Percentiles rank a stretch among this genome's conserved stretches.
Conservation (phyloP, 1,284 basidiomycete species). For the Naganishia sp. region DNA sequence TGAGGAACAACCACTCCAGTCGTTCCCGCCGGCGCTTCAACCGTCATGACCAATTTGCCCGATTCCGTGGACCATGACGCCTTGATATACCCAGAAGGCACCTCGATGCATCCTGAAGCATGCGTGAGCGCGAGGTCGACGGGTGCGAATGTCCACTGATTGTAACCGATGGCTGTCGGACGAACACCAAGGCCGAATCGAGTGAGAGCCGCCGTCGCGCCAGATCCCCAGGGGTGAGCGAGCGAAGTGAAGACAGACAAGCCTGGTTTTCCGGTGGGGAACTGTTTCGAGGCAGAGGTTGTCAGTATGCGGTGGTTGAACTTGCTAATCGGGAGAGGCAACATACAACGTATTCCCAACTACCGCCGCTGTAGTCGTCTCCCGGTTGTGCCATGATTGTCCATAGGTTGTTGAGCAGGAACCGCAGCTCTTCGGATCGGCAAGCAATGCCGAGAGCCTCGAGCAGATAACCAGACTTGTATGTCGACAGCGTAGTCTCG, state of each 20-base stretch:
- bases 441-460: conserved; percentile 4
- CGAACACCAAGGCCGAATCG: conserved; percentile 7
- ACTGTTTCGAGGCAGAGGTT: not conserved
- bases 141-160: conserved; percentile 3
- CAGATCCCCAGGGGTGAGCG: conserved; percentile 5
- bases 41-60: conserved; percentile 4
- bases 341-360: conserved; percentile 10
- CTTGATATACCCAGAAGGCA: not conserved
- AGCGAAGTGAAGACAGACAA: conserved; percentile 11
- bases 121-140: conserved; percentile 2
- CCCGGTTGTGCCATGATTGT: conserved; percentile 9
- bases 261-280: conserved; percentile 4
- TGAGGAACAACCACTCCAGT: conserved; percentile 12
- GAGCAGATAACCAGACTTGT: conserved; percentile 3
- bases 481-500: conserved; percentile 7
- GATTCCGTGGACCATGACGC: conserved; percentile 6
- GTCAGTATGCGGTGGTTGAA: no score
- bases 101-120: not conserved
- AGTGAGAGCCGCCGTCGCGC: conserved; percentile 5
- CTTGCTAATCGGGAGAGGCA: not conserved
- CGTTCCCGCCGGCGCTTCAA: conserved; percentile 6
- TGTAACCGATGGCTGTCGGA: conserved; percentile 7
- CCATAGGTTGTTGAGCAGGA: conserved; percentile 11
- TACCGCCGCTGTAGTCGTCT: conserved; percentile 4
- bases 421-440: not conserved